Conservation (phyloP, 2,329 filamentous ascomycete genomes). For the Decorospora gaudefroyi region DNA sequence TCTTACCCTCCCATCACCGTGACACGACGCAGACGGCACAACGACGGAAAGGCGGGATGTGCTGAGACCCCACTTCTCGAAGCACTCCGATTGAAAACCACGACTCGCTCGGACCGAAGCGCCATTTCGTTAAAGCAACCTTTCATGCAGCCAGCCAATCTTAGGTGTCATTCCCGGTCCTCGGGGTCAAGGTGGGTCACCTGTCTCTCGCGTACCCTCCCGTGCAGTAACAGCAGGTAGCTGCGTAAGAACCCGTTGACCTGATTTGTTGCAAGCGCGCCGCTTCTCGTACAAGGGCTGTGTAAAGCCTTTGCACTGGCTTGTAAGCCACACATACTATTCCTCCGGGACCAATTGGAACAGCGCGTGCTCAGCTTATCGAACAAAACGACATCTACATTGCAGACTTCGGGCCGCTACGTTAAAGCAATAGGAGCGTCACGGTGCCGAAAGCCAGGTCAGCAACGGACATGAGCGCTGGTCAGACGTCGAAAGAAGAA, state of each 20-base stretch:
- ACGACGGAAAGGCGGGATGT: conserved; percentile 20
- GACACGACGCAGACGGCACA: conserved; percentile 27
- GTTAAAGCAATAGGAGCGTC: conserved; percentile 3
- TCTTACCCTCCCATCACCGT: conserved; percentile 24
- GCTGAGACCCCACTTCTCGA: conserved; percentile 20
- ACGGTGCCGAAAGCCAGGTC: conserved; percentile 23
- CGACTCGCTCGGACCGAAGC: conserved; percentile 27
- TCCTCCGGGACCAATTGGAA: conserved; percentile 15
- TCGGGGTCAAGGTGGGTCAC: conserved; percentile 29
- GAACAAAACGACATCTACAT: conserved; percentile 18
- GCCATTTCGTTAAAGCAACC: conserved; percentile 26
- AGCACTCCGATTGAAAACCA: conserved; percentile 18
- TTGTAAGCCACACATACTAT: conserved; percentile 18
- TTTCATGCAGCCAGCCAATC: conserved; percentile 24
- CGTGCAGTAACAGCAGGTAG: conserved; percentile 32
- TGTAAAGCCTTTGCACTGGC: conserved; percentile 11
- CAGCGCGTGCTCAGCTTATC: conserved; percentile 11
- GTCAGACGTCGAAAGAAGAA: conserved; percentile 7
- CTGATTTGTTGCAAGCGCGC: conserved; percentile 30
- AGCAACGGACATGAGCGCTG: conserved; percentile 35
- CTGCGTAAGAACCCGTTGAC: conserved; percentile 16
- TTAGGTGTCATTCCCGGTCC: conserved; percentile 22
- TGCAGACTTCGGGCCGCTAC: conserved; percentile 11
- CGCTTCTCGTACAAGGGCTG: conserved; percentile 21
- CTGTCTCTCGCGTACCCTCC: conserved; percentile 29